Evolutionary conservation across 2,329 filamentous ascomycete species (phyloP).

Genomic region (Fusarium ramigenum): DNA sequence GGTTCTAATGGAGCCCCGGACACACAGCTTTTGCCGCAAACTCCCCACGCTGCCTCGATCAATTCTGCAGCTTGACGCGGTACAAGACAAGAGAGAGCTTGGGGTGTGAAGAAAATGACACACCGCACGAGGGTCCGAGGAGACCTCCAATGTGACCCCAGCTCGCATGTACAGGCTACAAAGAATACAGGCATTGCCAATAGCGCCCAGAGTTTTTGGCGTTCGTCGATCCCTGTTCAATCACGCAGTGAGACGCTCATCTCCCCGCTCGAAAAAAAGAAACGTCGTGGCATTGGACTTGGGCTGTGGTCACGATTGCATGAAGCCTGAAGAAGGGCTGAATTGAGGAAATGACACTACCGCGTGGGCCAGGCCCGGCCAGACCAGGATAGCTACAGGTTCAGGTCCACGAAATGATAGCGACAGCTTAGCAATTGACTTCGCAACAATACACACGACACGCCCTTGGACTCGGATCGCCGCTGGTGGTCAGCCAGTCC

Average conservation of each 20-base stretch:
- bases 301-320: background rate
- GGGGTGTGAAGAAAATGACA: constrained; percentile 10
- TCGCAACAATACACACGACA: background rate
- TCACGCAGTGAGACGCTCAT: constrained; percentile 2
- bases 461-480: constrained; percentile 26
- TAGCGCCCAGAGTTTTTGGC: constrained; percentile 21
- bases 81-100: background rate
- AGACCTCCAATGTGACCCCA: constrained; percentile 11
- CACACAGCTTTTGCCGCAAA: constrained; percentile 13
- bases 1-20: constrained; percentile 11
- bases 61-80: constrained; percentile 17
- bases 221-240: constrained; percentile 30
- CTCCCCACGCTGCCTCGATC: constrained; percentile 28
- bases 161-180: background rate
- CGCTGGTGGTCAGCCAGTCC: constrained; percentile 23
- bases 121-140: constrained; percentile 15
- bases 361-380: constrained; percentile 19
- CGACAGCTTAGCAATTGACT: constrained; percentile 5
- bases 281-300: background rate
- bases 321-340: constrained; percentile 15
- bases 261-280: background rate
- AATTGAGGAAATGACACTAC: background rate
- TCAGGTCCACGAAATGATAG: background rate
- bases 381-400: background rate
- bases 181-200: background rate